Evolutionary conservation across 768 basidiomycete genomes (phyloP), one percentile per base, ranked within the genome.

Genomic region (button mushroom (Agaricus bisporus)): DNA sequence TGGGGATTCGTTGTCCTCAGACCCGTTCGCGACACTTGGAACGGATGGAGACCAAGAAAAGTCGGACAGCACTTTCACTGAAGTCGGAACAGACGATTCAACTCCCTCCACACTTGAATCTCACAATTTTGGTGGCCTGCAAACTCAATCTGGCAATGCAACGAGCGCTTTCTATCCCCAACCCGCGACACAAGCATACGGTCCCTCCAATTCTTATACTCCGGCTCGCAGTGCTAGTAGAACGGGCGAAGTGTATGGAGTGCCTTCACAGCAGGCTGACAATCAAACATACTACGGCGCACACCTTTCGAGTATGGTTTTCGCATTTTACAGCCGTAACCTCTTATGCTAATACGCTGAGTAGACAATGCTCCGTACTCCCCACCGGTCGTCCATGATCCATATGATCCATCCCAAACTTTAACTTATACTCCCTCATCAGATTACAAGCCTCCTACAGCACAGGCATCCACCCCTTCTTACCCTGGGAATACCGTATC

Each of bases 21-120:
- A 88, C 69, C 79, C 80, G 49, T 87, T 87, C 70, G 78, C 84
- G 56, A 70, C 75, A 51, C 74, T 85, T 57, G 83, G 81, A 43
- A 67, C 71, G 51, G 51, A 58, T 28, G 35, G 4, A 3, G 43
- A 18, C 15, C 49, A 42, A 32, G 49, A 50, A 42, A 28, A n/a
- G 36, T 43, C 52, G 18, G 59, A 48, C 43, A 20, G 11, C 56
- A 51, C 41, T 56, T 44, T 46, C 41, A 26, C 49, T 20, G 42
- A 50, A 42, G 49, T 26, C 29, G 37, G 41, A 26, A 17, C 32
- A 12, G 51, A 49, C 37, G 32, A 36, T 22, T 44, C 56, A 12
- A 22, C 22, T 20, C 20, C 28, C 15, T 35, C 45, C 35, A 28
- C 28, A 20, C 28, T 36, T 41, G 32, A 41, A 18, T 54, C 47